A percentile compares a stretch with the other conserved stretches of the same genome.
Conservation (phyloP, 768 basidiomycete genomes). For the Russula virescens region DNA sequence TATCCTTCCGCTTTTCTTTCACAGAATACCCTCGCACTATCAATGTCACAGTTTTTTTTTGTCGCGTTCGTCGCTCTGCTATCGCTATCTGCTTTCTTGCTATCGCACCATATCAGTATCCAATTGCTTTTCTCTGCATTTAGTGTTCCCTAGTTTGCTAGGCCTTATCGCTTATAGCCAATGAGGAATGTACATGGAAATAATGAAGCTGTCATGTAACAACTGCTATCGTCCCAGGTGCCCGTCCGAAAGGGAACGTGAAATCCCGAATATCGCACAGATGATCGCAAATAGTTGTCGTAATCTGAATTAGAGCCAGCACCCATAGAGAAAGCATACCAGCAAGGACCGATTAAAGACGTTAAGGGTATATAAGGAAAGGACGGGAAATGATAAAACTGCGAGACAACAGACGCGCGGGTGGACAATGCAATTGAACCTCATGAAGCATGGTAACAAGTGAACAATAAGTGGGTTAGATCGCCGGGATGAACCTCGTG, state of each 20-base stretch:
- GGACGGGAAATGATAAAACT: neutral
- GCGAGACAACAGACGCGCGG: neutral
- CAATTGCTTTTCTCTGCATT: too few species aligned
- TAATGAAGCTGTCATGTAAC: neutral
- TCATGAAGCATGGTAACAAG: slow-evolving; percentile 1
- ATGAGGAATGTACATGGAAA: neutral
- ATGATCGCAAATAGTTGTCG: neutral
- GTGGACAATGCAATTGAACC: neutral
- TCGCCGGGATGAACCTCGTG: slow-evolving; percentile 18
- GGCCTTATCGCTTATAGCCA: neutral
- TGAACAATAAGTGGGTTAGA: slow-evolving; percentile 8
- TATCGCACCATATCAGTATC: neutral
- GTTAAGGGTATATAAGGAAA: slow-evolving; percentile 21
- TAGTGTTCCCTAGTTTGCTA: neutral
- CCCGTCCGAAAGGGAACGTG: neutral
- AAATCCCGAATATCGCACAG: neutral
- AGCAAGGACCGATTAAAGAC: slow-evolving; percentile 11
- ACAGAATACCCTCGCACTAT: too few species aligned
- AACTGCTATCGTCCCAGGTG: neutral
- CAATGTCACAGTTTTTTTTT: neutral
- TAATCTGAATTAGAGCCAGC: slow-evolving; percentile 17
- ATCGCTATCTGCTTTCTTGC: neutral
- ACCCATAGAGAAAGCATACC: slow-evolving; percentile 15
- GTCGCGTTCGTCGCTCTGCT: neutral
- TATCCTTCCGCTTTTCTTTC: too few species aligned